Evolutionary conservation across 108 stramenopile genomes (phyloP), one percentile per base, ranked within the genome.

Genomic region (Parietichytrium sp.): DNA sequence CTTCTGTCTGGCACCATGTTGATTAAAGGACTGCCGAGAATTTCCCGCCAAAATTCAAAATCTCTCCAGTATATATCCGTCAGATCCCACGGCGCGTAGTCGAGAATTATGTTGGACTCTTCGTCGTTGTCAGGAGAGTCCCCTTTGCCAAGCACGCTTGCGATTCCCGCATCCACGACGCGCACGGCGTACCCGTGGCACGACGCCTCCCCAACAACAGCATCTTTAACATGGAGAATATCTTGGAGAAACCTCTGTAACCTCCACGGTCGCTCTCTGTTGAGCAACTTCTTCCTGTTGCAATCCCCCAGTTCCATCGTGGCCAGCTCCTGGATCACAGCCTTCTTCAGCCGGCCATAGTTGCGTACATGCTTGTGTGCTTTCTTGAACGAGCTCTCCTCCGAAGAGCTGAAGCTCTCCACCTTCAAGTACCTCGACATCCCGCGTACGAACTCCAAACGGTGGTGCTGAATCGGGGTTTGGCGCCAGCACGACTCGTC

Each of bases 381-480:
- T 42, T 72, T 72, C 23, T 10, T 8, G 61, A 18, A 38, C 6
- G 61, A 33, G 15, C 45, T 33, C 42, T 72, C 61, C 61, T 72
- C 38, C 42, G 36, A 42, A 1, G 38, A 42, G n/a, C 38, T 72
- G 38, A 72, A 38, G 42, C 45, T 72, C 23, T 72, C 61, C 42
- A 72, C 61, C 61, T 72, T 72, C 38, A 72, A 72, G 42, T 72
- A 72, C 29, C 61, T 33, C 42, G 61, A n/a, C n/a, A n/a, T n/a
- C n/a, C n/a, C n/a, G n/a, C n/a, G n/a, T n/a, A n/a, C n/a, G n/a
- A n/a, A n/a, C n/a, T n/a, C n/a, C n/a, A n/a, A n/a, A n/a, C n/a
- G n/a, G n/a, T n/a, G n/a, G n/a, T n/a, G n/a, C n/a, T n/a, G n/a
- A n/a, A n/a, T n/a, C n/a, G n/a, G n/a, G n/a, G n/a, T n/a, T n/a